Evolutionary conservation across 495 filamentous ascomycete genomes (phyloP).

Genomic region (Aspergillus egyptiacus): DNA sequence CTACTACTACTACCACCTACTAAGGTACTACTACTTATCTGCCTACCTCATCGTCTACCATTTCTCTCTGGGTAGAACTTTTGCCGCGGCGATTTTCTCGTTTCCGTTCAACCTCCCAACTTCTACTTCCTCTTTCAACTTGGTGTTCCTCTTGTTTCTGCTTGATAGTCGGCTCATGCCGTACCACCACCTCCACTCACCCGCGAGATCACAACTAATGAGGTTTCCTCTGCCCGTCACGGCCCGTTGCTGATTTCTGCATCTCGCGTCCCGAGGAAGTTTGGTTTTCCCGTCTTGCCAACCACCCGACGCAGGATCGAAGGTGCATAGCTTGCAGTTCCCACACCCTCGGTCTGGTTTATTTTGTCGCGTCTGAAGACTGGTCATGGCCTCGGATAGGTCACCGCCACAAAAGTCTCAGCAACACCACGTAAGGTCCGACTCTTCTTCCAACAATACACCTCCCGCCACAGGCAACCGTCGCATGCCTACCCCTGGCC

Average conservation of each 20-base stretch:
- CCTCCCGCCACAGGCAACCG: conserved; percentile 15
- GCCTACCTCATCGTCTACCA: too few relatives aligned
- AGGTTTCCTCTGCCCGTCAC: conserved; percentile 22
- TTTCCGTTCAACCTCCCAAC: too few relatives aligned
- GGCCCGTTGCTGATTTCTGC: conserved; percentile 25
- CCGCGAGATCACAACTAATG: conserved; percentile 16
- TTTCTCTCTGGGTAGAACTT: background rate
- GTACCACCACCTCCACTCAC: conserved; percentile 12
- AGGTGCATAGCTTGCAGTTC: conserved; percentile 12
- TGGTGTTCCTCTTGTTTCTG: background rate
- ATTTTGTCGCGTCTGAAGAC: conserved; percentile 17
- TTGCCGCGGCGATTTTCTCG: background rate
- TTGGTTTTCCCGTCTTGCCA: conserved; percentile 19
- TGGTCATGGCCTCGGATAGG: conserved; percentile 26
- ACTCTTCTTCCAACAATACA: conserved; percentile 17
- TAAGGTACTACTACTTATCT: too few relatives aligned
- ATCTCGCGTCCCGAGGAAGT: conserved; percentile 19
- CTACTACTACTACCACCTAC: background rate
- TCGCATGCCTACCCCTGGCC: conserved; percentile 25
- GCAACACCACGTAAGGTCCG: conserved; percentile 22
- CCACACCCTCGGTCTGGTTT: conserved; percentile 5
- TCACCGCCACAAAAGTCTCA: conserved; percentile 24
- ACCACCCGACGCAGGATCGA: conserved; percentile 8
- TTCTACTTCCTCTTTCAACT: background rate
- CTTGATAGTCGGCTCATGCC: conserved; percentile 22